These are phyloP conservation scores for Knufia petricola DNA, from an alignment of 2,329 filamentous ascomycete genomes.

Conservation along the genomic window DNA sequence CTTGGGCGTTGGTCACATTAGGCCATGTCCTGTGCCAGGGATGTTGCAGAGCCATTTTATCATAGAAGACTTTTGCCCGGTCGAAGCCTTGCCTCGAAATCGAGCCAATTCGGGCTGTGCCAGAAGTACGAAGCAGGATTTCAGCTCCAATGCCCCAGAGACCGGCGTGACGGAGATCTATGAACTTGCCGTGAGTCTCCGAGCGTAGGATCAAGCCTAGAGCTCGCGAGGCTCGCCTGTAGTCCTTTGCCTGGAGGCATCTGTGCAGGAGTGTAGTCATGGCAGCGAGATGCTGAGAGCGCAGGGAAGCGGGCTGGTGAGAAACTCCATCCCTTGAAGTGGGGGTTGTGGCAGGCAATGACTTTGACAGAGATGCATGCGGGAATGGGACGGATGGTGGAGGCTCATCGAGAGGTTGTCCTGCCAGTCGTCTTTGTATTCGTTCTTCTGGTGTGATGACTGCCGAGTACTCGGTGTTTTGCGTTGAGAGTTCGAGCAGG, in stretches of 20 bases:
- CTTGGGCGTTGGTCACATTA: constrained; percentile 52
- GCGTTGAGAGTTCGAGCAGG: neutral
- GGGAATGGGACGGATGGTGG: constrained; percentile 35
- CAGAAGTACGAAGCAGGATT: constrained; percentile 54
- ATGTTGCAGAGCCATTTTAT: constrained; percentile 66
- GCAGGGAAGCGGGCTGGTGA: constrained; percentile 28
- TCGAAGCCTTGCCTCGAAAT: constrained; percentile 40
- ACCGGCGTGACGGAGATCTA: constrained; percentile 60
- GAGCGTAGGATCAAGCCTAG: constrained; percentile 64
- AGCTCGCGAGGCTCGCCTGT: constrained; percentile 60
- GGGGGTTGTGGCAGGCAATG: constrained; percentile 24
- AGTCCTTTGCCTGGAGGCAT: constrained; percentile 61
- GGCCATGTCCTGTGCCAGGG: constrained; percentile 57
- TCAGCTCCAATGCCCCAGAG: constrained; percentile 82
- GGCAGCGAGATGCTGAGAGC: constrained; percentile 51
- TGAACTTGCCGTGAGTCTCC: constrained; percentile 43
- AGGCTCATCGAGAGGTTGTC: constrained; percentile 30
- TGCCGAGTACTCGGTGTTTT: constrained; percentile 17
- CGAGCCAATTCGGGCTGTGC: neutral
- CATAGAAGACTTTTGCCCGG: constrained; percentile 60
- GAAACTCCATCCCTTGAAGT: constrained; percentile 17
- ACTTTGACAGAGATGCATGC: constrained; percentile 28
- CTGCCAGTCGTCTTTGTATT: constrained; percentile 35
- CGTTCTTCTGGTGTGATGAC: constrained; percentile 32
- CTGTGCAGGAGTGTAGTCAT: constrained; percentile 62